Evolutionary conservation across 2,329 filamentous ascomycete species (phyloP).

Genomic region (Botrytis galanthina): DNA sequence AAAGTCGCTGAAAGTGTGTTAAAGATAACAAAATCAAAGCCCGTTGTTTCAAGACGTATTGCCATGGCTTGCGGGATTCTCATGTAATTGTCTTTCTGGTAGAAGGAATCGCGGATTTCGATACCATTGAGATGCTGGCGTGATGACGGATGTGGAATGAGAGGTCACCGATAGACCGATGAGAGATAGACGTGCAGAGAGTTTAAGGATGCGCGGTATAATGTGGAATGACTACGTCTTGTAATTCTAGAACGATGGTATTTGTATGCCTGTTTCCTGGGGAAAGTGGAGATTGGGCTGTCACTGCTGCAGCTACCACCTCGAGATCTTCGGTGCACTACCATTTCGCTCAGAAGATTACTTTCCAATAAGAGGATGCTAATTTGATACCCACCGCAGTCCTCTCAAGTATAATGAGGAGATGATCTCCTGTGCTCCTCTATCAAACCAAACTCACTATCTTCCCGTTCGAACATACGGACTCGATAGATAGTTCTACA

Average conservation of each 20-base stretch:
- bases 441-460: not conserved
- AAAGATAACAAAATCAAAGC: not conserved
- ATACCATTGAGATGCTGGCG: not conserved
- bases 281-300: not conserved
- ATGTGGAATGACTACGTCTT: not conserved
- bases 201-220: not conserved
- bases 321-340: not conserved
- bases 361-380: rapidly evolving
- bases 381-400: not conserved
- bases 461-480: not conserved
- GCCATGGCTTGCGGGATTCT: not conserved
- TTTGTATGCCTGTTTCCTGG: not conserved
- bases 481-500: not conserved
- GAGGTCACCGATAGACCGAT: not conserved
- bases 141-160: not conserved
- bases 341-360: not conserved
- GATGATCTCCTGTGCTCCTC: not conserved
- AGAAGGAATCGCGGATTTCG: not conserved
- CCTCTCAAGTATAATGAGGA: not conserved
- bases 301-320: not conserved
- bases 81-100: not conserved
- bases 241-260: not conserved
- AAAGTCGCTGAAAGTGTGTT: not conserved
- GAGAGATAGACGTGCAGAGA: not conserved
- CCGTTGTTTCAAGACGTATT: not conserved